phyloP scores from a whole-genome alignment of 2,329 filamentous ascomycete genomes.

The Eutypa lata region DNA sequence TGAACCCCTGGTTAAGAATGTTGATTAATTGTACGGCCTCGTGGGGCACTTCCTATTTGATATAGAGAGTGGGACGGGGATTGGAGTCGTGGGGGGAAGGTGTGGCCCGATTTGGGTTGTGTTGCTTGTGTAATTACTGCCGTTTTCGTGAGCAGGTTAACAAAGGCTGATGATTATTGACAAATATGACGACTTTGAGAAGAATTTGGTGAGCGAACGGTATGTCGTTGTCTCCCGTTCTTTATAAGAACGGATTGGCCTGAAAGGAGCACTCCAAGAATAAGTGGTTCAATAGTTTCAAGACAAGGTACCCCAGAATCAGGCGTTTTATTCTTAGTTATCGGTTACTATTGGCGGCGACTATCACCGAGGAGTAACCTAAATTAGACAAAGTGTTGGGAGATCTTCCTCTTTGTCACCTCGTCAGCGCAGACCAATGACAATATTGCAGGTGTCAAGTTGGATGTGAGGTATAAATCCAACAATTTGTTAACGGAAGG shows the following conservation, averaged over 20 bases:
- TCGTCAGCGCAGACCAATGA: not conserved
- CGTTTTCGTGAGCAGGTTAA: not conserved
- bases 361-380: not conserved
- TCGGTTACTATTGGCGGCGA: not conserved
- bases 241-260: not conserved
- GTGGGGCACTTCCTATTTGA: conserved; percentile 1
- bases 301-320: not conserved
- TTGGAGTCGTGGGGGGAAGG: not conserved
- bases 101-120: not conserved
- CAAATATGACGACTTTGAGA: not conserved
- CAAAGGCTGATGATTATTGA: not conserved
- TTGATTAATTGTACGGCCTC: not conserved
- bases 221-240: not conserved
- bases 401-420: not conserved
- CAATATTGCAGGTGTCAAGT: not conserved
- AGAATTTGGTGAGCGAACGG: not conserved
- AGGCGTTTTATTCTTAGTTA: not conserved
- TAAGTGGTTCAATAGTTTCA: not conserved
- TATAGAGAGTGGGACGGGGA: not conserved
- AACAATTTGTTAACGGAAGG: not conserved
- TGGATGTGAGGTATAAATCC: not conserved
- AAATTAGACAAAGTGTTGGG: not conserved
- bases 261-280: too few species aligned
- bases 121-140: not conserved
- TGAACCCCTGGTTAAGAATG: not conserved